Base-by-base conservation (phyloP, 768 basidiomycete genomes). In the Collybia sordida region DNA sequence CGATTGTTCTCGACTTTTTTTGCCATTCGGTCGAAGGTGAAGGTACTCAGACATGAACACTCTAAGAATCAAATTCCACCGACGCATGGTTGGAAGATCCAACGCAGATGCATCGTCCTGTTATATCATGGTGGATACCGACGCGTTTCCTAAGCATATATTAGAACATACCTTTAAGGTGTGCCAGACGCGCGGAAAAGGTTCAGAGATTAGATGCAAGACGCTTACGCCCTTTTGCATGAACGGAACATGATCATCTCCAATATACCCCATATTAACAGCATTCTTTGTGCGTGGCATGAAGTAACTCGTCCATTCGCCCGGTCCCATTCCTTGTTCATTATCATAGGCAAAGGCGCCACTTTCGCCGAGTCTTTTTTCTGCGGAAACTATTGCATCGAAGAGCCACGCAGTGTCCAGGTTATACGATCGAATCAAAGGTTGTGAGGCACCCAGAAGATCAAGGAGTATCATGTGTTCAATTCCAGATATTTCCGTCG, bases 201-300 rank as follows among this genome's bases (percentile, higher is more conserved):
- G 93, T 41, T 82, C 81, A 2, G 95, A 70, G 47, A 98, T 98
- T 40, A 98, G 64, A 66, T 99, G 97, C 56, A 99, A 69, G 45
- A 98, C 71, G 53, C 83, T 90, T 14, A 98, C 93, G 2, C 97
- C 97, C 53, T 74, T 70, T 31, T 72, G 68, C 43, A 96, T 60
- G 72, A 99, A 98, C 19, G 97, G 97, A 36, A 93, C 66, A 59
- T 99, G 97, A 68, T 99, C 97, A 66, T 99, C 97, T 35, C 82
- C 91, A 53, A 96, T 85, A 58, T 83, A 80, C 2, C 82, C 83
- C 17, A 68, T 62, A 52, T 75, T 77, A 28, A 62, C 54, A 19
- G 72, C 68, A 15, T 50, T 59, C 1, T 63, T 64, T 1, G 57
- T 60, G 42, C 89, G 77, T 36, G 79, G 70, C 19, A 70, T 59